Conservation (phyloP, 2,329 filamentous ascomycete genomes). For the Decorospora gaudefroyi region DNA sequence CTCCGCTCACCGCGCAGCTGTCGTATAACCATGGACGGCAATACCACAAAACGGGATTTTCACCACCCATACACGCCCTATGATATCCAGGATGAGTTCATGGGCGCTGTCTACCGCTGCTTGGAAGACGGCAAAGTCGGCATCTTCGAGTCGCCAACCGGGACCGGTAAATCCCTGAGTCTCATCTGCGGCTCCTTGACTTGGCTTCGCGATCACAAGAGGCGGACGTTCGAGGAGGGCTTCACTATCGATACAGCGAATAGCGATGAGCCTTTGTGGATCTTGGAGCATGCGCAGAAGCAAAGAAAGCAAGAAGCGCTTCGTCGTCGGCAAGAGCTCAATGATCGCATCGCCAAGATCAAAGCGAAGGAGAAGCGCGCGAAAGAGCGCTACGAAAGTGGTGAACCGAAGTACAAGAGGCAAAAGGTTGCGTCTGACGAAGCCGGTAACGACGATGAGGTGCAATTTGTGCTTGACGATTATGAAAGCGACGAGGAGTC, state of each 20-base stretch:
- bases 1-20: background rate
- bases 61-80: slow-evolving; percentile 89
- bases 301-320: slow-evolving; percentile 70
- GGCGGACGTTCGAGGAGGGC: slow-evolving; percentile 60
- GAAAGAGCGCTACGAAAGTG: slow-evolving; percentile 55
- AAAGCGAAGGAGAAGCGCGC: slow-evolving; percentile 65
- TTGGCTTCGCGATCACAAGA: slow-evolving; percentile 85
- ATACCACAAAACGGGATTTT: slow-evolving; percentile 59
- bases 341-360: slow-evolving; percentile 69
- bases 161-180: slow-evolving; percentile 89
- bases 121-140: slow-evolving; percentile 80
- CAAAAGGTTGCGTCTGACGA: slow-evolving; percentile 27
- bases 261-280: slow-evolving; percentile 80
- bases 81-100: slow-evolving; percentile 84
- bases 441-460: slow-evolving; percentile 55
- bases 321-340: slow-evolving; percentile 70
- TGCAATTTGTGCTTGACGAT: slow-evolving; percentile 75
- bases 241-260: slow-evolving; percentile 54
- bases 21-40: slow-evolving; percentile 22
- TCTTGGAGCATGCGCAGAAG: slow-evolving; percentile 74
- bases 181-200: slow-evolving; percentile 87
- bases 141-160: slow-evolving; percentile 92
- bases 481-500: slow-evolving; percentile 67
- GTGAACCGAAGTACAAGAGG: slow-evolving; percentile 56
- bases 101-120: slow-evolving; percentile 79